These are phyloP conservation scores for Luffa acutangula DNA, from an alignment of 306 rosid genomes.

Conservation along the genomic window DNA sequence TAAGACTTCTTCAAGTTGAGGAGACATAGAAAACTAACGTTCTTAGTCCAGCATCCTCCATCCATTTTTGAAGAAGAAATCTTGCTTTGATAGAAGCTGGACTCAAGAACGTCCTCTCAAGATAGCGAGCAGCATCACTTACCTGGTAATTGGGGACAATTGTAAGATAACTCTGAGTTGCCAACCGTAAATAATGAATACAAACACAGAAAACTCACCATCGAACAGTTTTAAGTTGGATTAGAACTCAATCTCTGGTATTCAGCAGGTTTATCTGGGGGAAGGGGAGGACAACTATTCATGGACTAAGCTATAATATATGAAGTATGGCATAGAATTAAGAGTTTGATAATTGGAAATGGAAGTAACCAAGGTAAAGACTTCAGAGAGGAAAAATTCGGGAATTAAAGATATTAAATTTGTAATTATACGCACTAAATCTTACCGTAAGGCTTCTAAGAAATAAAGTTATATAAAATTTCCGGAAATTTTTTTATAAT, in stretches of 20 bases:
- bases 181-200: background rate
- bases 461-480: background rate
- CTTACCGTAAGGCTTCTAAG: background rate
- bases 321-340: background rate
- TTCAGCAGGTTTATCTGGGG: slow-evolving; percentile 12
- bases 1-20: slow-evolving; percentile 3
- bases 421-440: background rate
- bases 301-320: slow-evolving; percentile 7
- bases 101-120: slow-evolving; percentile 91
- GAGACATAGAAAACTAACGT: slow-evolving; percentile 56
- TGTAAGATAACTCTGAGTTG: slow-evolving; percentile 13
- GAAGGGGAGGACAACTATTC: slow-evolving; percentile 9
- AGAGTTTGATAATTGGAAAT: background rate
- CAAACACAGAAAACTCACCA: slow-evolving; percentile 4
- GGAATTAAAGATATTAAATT: background rate
- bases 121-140: slow-evolving; percentile 62
- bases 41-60: slow-evolving; percentile 95
- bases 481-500: too few relatives aligned
- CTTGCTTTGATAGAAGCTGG: slow-evolving; percentile 71
- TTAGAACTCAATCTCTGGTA: background rate
- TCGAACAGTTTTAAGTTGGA: background rate
- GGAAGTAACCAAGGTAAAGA: background rate
- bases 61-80: slow-evolving; percentile 53
- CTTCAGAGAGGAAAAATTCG: background rate
- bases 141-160: slow-evolving; percentile 35